phyloP scores from a whole-genome alignment of 164 flowering plant genomes.

The Akebia trifoliata region DNA sequence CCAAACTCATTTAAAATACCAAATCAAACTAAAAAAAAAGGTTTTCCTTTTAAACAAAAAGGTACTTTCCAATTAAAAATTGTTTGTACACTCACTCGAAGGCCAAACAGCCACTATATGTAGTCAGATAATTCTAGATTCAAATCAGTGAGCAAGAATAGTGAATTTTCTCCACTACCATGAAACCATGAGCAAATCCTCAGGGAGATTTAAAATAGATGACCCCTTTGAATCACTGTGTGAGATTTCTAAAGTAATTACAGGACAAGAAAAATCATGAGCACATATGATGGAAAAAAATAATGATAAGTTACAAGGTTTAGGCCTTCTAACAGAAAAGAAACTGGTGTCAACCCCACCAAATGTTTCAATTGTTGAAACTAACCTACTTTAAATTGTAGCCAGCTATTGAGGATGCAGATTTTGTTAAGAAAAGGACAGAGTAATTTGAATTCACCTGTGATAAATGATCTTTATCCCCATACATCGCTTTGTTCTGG shows the following conservation, averaged over 20 bases:
- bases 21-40: too few species aligned
- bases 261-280: not conserved
- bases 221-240: too few species aligned
- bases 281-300: too few species aligned
- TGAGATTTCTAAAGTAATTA: too few species aligned
- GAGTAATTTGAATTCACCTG: slow-evolving; percentile 43
- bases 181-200: not conserved
- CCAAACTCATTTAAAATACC: too few species aligned
- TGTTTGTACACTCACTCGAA: not conserved
- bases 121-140: not conserved
- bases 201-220: not conserved
- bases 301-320: too few species aligned
- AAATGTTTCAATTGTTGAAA: too few species aligned
- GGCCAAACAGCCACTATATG: not conserved
- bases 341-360: too few species aligned
- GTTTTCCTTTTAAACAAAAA: not conserved
- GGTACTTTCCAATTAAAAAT: not conserved
- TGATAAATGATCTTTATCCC: slow-evolving; percentile 76
- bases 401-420: too few species aligned
- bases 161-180: not conserved
- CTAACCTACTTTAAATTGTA: too few species aligned
- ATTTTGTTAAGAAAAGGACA: not conserved
- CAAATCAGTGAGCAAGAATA: not conserved
- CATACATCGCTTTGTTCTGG: slow-evolving; percentile 68
- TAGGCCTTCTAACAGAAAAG: too few species aligned